Base-by-base conservation (phyloP, 2,329 filamentous ascomycete genomes). In the Coniochaeta sp. region DNA sequence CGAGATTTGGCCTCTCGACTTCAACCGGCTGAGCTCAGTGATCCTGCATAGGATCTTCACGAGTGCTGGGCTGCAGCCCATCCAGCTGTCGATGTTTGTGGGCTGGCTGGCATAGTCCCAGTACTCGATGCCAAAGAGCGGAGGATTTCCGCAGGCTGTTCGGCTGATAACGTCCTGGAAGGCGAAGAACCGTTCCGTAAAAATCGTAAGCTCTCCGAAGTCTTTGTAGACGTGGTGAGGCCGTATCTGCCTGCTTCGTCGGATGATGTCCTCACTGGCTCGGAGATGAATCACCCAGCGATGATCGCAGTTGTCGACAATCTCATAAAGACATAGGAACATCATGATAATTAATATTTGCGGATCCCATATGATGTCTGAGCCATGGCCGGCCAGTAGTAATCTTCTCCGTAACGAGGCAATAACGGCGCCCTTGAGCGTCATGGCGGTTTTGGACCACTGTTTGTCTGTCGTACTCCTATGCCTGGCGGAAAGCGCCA, bases 121-220 rank as follows among this genome's bases (percentile, higher is more conserved):
- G 60, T 79, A 80, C 57, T 80, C 77, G 33, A 69, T 71, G 1
- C 77, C 78, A 54, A 81, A 81, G 0, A 78, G 67, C 0, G 77
- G 74, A 9, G 76, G 73, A 12, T 79, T 75, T 2, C 77, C 78
- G 58, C 78, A 81, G 0, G 79, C 79, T 0, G 79, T 81, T 36
- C 78, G 73, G 31, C 79, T 78, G 62, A 81, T 80, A 17, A 79
- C 76, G 61, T 81, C 79, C 61, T 81, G 79, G 16, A 79, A 81
- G 3, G 79, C 79, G 59, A 81, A 81, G 62, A 80, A 81, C 1
- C 74, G 71, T 62, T 81, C 78, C 0, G 76, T 74, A 6, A 73
- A 69, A 1, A 67, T 73, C 0, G 73, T 67, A n/a, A 64, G 67
- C 56, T 67, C 68, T 60, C 26, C 26, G 58, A 44, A 17, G 8